These are phyloP conservation scores for Tolypocladium amazonense DNA, from an alignment of 2,329 filamentous ascomycete species.

Conservation along the genomic window DNA sequence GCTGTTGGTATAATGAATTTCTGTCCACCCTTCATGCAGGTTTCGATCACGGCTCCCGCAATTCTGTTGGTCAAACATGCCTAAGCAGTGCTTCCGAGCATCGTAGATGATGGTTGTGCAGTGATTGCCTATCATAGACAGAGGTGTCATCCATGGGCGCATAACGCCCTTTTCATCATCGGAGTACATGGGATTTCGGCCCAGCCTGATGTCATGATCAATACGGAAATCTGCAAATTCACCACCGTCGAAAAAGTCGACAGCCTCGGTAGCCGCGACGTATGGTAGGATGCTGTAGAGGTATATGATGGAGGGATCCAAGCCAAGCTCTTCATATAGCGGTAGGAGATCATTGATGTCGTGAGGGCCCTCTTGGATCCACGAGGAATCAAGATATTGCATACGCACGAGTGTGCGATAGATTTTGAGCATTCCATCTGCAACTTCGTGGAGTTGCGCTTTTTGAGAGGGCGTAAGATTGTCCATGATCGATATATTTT, in stretches of 20 bases:
- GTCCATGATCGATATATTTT: neutral
- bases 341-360: neutral
- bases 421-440: neutral
- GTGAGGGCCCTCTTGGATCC: neutral
- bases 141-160: constrained; percentile 13
- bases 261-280: neutral
- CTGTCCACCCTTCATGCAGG: neutral
- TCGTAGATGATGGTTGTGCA: constrained; percentile 15
- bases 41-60: neutral
- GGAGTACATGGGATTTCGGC: neutral
- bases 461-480: neutral
- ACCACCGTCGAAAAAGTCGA: neutral
- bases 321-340: neutral
- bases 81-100: constrained; percentile 12
- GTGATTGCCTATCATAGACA: constrained; percentile 14
- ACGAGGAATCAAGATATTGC: constrained; percentile 25
- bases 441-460: neutral
- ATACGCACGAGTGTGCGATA: neutral
- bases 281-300: neutral
- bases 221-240: neutral
- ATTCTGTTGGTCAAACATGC: constrained; percentile 8
- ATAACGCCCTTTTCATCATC: constrained; percentile 10
- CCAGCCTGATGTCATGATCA: neutral
- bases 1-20: neutral
- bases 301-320: neutral